These are phyloP conservation scores for Diaporthe citrichinensis DNA, from an alignment of 2,329 filamentous ascomycete genomes.

Conservation along the genomic window DNA sequence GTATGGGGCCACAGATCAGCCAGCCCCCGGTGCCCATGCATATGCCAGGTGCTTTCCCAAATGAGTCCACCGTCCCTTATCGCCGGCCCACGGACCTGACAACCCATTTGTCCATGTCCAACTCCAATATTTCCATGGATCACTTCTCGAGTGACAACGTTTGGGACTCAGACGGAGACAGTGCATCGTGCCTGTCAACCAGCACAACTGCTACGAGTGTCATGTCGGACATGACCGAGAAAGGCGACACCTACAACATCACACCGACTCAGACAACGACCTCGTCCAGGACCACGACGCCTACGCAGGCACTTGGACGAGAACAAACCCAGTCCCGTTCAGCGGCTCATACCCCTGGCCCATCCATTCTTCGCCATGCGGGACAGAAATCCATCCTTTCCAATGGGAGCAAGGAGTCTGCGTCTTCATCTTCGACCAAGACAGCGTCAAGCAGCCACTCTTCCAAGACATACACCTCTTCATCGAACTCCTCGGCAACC, in stretches of 20 bases:
- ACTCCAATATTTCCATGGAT: constrained; percentile 35
- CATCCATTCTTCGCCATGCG: constrained; percentile 35
- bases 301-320: constrained; percentile 7
- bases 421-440: constrained; percentile 24
- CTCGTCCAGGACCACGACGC: constrained; percentile 31
- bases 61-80: constrained; percentile 36
- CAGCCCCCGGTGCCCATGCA: constrained; percentile 19
- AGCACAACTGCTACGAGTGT: constrained; percentile 41
- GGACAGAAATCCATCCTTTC: constrained; percentile 33
- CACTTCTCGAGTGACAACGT: constrained; percentile 33
- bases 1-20: neutral
- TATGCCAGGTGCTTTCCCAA: constrained; percentile 39
- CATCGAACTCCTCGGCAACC: constrained; percentile 17
- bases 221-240: constrained; percentile 41
- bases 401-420: constrained; percentile 28
- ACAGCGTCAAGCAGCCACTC: constrained; percentile 21
- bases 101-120: constrained; percentile 36
- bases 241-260: constrained; percentile 37
- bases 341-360: neutral
- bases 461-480: constrained; percentile 13
- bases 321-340: constrained; percentile 1
- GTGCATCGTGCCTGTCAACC: constrained; percentile 39
- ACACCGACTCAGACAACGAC: neutral
- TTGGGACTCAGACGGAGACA: constrained; percentile 42
- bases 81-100: constrained; percentile 40